Evolutionary conservation across 345 rosid genomes (phyloP), one percentile per base, ranked within the genome.

Genomic region (Murraya koenigii): DNA sequence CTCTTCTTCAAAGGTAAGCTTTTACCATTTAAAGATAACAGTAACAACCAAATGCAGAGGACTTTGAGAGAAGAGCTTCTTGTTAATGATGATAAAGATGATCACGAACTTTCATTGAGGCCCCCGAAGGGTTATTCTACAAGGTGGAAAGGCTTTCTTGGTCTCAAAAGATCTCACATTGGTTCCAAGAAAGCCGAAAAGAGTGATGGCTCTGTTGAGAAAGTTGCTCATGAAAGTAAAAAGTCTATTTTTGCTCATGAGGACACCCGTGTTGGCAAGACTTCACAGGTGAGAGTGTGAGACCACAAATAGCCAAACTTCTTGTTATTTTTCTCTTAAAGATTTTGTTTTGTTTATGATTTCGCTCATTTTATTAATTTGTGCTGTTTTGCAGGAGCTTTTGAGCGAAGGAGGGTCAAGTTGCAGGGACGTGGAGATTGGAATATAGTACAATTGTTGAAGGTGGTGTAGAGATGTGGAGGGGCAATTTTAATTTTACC

Each of bases 1-100:
- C 97, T 95, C 59, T 93, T 95, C 85, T 91, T 69, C 75, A 95
- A 95, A 78, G 99, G 99, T 58, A 91, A 89, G 89, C 86, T 95
- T 30, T 77, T 95, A 81, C 99, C 99, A 6, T 93, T 85, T 75
- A 95, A 89, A 81, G 89, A 91, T 25, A 81, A 76, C 22, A 68
- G 74, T 69, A 78, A 72, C 71, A 90, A 77, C 76, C 89, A 85
- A 80, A 86, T 82, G 80, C 97, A 90, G 75, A 87, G 92, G 83
- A 95, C 98, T 47, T 74, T 95, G 67, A 93, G 97, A 78, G 98
- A 95, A 66, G 97, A 95, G 91, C 96, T 93, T 80, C 94, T 88
- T 20, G 87, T 74, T 15, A 88, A 64, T 47, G 91, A 87, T 41
- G 87, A 82, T 28, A 75, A 74, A 1, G 77, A 82, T 23, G 77